phyloP scores from a whole-genome alignment of 106 monocot species.

The Hemerocallis citrina region DNA sequence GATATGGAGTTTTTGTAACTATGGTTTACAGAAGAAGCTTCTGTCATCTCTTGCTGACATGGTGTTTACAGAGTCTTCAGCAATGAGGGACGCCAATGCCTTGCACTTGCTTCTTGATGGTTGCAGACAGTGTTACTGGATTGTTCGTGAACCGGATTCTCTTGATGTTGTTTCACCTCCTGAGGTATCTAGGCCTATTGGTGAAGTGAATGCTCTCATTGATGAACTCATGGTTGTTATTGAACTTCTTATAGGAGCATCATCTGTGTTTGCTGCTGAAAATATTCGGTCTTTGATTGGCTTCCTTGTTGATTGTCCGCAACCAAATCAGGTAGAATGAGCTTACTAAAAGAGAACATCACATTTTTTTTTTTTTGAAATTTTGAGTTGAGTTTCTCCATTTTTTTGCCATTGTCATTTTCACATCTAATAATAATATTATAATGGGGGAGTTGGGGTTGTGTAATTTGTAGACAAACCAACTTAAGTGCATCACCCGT shows the following conservation, averaged over 20 bases:
- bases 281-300: slow-evolving; percentile 75
- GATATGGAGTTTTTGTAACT: slow-evolving; percentile 88
- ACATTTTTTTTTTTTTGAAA: background rate
- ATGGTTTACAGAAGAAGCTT: slow-evolving; percentile 95
- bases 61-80: slow-evolving; percentile 82
- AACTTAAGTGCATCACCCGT: too few relatives aligned
- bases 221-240: slow-evolving; percentile 98
- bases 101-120: slow-evolving; percentile 97
- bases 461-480: too few relatives aligned
- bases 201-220: slow-evolving; percentile 88
- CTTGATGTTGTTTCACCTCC: slow-evolving; percentile 51
- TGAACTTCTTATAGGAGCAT: slow-evolving; percentile 85
- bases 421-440: too few relatives aligned
- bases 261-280: slow-evolving; percentile 51
- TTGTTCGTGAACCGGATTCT: slow-evolving; percentile 55
- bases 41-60: slow-evolving; percentile 98
- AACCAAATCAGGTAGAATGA: slow-evolving; percentile 80
- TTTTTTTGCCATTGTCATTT: too few relatives aligned
- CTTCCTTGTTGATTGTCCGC: slow-evolving; percentile 88
- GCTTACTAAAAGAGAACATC: background rate
- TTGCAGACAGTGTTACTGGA: slow-evolving; percentile 94
- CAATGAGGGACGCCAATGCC: slow-evolving; percentile 91
- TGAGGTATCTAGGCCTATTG: slow-evolving; percentile 40
- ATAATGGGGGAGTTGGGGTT: too few relatives aligned
- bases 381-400: too few relatives aligned